Conservation (phyloP, 1,284 basidiomycete species). For the Melampsora americana region DNA sequence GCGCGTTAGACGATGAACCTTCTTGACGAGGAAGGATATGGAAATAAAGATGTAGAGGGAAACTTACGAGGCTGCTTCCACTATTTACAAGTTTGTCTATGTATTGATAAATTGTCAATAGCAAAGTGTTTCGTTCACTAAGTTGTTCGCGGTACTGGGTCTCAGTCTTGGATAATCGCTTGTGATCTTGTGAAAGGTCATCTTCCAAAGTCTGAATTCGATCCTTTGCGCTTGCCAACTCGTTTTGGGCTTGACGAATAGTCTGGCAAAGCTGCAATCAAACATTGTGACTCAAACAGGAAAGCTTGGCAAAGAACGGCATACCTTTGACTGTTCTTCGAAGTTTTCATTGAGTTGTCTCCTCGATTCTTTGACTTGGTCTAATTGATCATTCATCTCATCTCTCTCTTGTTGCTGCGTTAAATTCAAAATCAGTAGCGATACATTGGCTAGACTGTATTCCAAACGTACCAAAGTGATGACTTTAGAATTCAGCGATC, state of each 20-base stretch:
- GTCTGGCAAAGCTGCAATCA: constrained; percentile 38
- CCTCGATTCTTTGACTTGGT: constrained; percentile 49
- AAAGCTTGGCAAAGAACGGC: constrained; percentile 53
- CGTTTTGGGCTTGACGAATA: constrained; percentile 56
- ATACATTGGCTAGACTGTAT: background rate
- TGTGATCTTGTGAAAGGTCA: constrained; percentile 77
- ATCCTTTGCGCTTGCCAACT: constrained; percentile 62
- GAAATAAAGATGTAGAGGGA: constrained; percentile 53
- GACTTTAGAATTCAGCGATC: constrained; percentile 53
- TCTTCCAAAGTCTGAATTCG: constrained; percentile 73
- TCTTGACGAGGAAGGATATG: constrained; percentile 51
- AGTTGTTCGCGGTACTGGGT: constrained; percentile 81
- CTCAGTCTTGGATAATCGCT: constrained; percentile 68
- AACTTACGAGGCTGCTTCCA: constrained; percentile 58
- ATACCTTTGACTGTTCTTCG: constrained; percentile 49
- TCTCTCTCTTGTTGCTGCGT: constrained; percentile 48
- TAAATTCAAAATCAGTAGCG: background rate
- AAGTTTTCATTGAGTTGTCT: constrained; percentile 51
- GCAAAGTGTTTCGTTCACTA: constrained; percentile 83
- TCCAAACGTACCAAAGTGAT: constrained; percentile 62
- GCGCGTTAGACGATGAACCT: constrained; percentile 45
- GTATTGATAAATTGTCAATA: constrained; percentile 89
- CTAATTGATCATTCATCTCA: constrained; percentile 50
- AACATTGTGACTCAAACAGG: constrained; percentile 44
- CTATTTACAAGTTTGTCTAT: constrained; percentile 76